Conservation (phyloP, 352 stramenopile genomes). For the Globisporangium sylvaticum region DNA sequence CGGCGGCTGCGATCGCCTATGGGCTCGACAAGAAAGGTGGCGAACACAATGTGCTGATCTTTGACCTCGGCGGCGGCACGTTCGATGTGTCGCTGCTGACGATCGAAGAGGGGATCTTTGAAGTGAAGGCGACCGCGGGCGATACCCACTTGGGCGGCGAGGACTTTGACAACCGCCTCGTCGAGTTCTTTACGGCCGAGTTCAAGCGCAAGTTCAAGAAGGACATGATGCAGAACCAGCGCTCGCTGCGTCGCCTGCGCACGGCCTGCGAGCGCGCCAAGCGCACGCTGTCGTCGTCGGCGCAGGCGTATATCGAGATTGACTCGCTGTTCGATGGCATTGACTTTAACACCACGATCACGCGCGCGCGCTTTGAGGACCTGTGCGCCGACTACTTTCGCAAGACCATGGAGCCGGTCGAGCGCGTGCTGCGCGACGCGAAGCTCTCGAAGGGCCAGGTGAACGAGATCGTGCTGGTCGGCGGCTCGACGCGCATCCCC, state of each 20-base stretch:
- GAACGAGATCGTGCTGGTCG: slow-evolving; percentile 31
- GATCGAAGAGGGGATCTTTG: slow-evolving; percentile 93
- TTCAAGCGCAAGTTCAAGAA: slow-evolving; percentile 88
- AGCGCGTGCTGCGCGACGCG: slow-evolving; percentile 24
- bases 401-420: slow-evolving; percentile 85
- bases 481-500: slow-evolving; percentile 42
- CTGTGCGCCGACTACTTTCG: slow-evolving; percentile 91
- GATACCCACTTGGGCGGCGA: slow-evolving; percentile 90
- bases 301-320: slow-evolving; percentile 89
- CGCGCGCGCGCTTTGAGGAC: slow-evolving; percentile 88
- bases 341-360: slow-evolving; percentile 92
- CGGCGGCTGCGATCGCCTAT: slow-evolving; percentile 93
- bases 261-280: slow-evolving; percentile 93
- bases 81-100: slow-evolving; percentile 91
- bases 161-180: slow-evolving; percentile 91
- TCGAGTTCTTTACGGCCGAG: slow-evolving; percentile 87
- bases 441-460: slow-evolving; percentile 27
- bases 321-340: slow-evolving; percentile 91
- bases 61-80: slow-evolving; percentile 55
- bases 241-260: slow-evolving; percentile 82
- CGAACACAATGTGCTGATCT: slow-evolving; percentile 93
- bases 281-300: slow-evolving; percentile 84
- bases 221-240: slow-evolving; percentile 78
- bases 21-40: slow-evolving; percentile 92
- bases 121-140: slow-evolving; percentile 90